Evolutionary conservation across 208 protist genomes (phyloP), one percentile per base, ranked within the genome.

Genomic region (Porcisia deanei): DNA sequence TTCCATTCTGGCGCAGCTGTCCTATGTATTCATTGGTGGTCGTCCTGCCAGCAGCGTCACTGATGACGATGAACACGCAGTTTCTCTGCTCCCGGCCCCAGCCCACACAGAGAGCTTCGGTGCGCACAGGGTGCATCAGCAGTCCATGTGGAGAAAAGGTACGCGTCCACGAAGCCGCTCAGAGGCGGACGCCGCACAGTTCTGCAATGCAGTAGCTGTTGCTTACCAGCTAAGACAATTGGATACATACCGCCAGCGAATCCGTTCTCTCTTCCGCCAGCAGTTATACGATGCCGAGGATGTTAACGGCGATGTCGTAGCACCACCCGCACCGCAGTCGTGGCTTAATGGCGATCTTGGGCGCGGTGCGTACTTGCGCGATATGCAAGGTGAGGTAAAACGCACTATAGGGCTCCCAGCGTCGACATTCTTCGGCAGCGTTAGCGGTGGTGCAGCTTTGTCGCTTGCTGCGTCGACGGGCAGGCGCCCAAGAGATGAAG

Each of bases 241-340:
- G 16, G 82, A 93, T 60, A 83, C 81, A 7, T 88, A 91, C 79
- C 88, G 88, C 18, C 85, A 82, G 5, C 85, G 82, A 45, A 85
- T 88, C 10, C 83, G 93, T 6, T 71, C 81, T 22, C 71, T 87
- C 16, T 86, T 97, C 75, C 88, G 91, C 54, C 90, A 94, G 78
- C 93, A 95, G 75, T 80, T 94, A n/a, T 94, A 90, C 81, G 91
- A 97, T 65, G 93, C 93, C 3, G 88, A 97, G 80, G 93, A 97
- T 66, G 87, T 97, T 47, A 82, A 87, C 61, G 90, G 84, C 39
- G 85, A 93, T 54, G 83, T 80, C 45, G 53, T 76, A 34, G 30
- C 58, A 22, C 57, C 71, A 47, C 57, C 58, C 20, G 71, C 71
- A 18, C 71, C 43, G n/a, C 71, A 30, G 71, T 49, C 71, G 58